phyloP scores from a whole-genome alignment of 768 basidiomycete species.

The Tephrocybe sp. region DNA sequence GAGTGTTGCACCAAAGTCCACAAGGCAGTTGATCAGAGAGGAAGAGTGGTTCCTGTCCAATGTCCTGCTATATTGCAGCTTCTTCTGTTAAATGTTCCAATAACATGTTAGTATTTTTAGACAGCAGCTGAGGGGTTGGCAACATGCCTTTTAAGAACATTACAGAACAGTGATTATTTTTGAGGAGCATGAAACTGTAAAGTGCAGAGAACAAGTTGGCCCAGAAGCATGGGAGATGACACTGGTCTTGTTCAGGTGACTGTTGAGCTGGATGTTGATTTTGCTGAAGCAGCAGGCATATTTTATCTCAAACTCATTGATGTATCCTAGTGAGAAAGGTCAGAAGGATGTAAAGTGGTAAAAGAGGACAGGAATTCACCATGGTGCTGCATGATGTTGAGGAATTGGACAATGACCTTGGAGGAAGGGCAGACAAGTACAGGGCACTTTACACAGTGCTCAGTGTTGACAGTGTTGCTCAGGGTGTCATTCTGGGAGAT shows the following conservation, averaged over 20 bases:
- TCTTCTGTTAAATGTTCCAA: too few relatives aligned
- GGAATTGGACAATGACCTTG: slow-evolving; percentile 97
- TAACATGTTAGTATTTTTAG: too few relatives aligned
- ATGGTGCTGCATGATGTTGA: slow-evolving; percentile 98
- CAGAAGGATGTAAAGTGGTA: slow-evolving; percentile 3
- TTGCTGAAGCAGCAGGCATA: slow-evolving; percentile 99
- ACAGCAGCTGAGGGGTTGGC: too few relatives aligned
- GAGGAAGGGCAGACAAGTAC: slow-evolving; percentile 96
- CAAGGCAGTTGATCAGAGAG: too few relatives aligned
- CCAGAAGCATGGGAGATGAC: slow-evolving; percentile 98
- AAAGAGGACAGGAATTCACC: slow-evolving; percentile 53
- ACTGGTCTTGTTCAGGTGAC: slow-evolving; percentile 98
- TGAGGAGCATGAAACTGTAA: slow-evolving; percentile 95
- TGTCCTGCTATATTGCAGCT: too few relatives aligned
- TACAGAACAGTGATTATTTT: too few relatives aligned
- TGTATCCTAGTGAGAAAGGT: slow-evolving; percentile 69
- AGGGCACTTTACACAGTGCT: slow-evolving; percentile 99
- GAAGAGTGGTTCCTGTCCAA: too few relatives aligned
- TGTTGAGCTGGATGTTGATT: slow-evolving; percentile 97
- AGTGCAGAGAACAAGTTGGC: slow-evolving; percentile 95
- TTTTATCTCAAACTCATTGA: slow-evolving; percentile 97
- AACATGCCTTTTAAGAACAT: too few relatives aligned
- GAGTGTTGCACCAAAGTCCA: too few relatives aligned
- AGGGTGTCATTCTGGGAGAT: slow-evolving; percentile 45
- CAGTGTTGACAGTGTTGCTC: slow-evolving; percentile 99